Evolutionary conservation across 129 eudicot species (phyloP).

Genomic region (Flaveria ramosissima): DNA sequence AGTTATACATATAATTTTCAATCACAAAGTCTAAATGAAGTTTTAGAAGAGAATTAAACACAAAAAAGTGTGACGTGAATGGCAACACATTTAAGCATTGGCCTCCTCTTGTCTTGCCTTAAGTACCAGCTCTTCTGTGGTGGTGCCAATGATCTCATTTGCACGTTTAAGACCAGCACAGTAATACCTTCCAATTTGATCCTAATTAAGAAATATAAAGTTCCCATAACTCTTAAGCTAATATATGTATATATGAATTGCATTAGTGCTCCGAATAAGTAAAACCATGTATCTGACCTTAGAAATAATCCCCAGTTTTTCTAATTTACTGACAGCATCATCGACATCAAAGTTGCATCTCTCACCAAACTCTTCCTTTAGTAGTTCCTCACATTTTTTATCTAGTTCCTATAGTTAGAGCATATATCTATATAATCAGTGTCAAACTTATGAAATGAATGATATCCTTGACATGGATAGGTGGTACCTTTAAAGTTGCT

Average conservation of each 20-base stretch:
- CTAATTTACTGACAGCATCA: constrained; percentile 86
- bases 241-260: background rate
- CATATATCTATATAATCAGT: too few relatives aligned
- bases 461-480: background rate
- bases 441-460: background rate
- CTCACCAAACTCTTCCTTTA: constrained; percentile 87
- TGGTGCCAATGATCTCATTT: constrained; percentile 91
- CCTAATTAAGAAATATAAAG: constrained; percentile 45
- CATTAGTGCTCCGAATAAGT: background rate
- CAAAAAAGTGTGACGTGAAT: background rate
- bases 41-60: background rate
- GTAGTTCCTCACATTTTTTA: constrained; percentile 69
- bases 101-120: constrained; percentile 65
- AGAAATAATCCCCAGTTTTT: constrained; percentile 77
- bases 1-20: background rate
- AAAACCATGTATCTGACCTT: constrained; percentile 55
- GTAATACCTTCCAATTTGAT: constrained; percentile 78
- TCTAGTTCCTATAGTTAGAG: constrained; percentile 67
- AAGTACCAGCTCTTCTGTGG: constrained; percentile 90
- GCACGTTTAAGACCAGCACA: constrained; percentile 84
- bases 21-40: background rate
- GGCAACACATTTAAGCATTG: constrained; percentile 15
- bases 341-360: constrained; percentile 87
- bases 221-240: background rate
- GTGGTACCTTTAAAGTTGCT: constrained; percentile 72